Percentiles rank a stretch among this genome's conserved stretches.
Conservation (phyloP, 2,329 filamentous ascomycete genomes). For the Cryphonectria carpinicola region DNA sequence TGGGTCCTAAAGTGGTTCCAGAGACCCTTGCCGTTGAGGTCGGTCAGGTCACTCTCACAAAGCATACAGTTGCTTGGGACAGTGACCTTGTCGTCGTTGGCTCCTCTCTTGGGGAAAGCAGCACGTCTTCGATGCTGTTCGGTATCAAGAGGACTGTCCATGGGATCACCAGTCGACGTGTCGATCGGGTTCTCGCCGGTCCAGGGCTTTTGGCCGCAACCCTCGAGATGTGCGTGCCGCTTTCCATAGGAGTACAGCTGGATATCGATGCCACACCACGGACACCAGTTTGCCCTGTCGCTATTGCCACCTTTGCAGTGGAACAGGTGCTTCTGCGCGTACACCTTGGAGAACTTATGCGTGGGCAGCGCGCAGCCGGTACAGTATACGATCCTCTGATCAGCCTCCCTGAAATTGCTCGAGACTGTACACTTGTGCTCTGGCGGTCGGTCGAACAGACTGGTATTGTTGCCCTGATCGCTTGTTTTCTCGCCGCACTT, state of each 20-base stretch:
- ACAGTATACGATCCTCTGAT: constrained; percentile 16
- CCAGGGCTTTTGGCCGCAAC: constrained; percentile 12
- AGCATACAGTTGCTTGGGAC: constrained; percentile 14
- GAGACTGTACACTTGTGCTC: background rate
- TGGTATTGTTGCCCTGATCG: background rate
- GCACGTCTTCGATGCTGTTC: background rate
- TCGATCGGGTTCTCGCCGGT: constrained; percentile 20
- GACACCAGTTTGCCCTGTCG: constrained; percentile 21
- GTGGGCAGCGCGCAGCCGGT: constrained; percentile 19
- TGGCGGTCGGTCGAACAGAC: background rate
- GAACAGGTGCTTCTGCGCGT: constrained; percentile 21
- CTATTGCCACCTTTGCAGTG: constrained; percentile 25
- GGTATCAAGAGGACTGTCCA: constrained; percentile 20
- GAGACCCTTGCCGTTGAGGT: constrained; percentile 15
- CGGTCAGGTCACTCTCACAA: constrained; percentile 11
- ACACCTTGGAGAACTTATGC: constrained; percentile 17
- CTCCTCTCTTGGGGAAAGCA: background rate
- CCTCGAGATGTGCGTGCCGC: constrained; percentile 19
- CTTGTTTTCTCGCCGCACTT: constrained; percentile 14
- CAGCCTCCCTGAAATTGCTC: no score
- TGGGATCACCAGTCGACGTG: constrained; percentile 9
- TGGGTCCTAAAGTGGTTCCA: constrained; percentile 15
- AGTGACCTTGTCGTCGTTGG: background rate
- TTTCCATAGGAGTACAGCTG: background rate
- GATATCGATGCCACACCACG: constrained; percentile 30